Evolutionary conservation across 2,329 filamentous ascomycete genomes (phyloP).

Genomic region (Sarocladium kiliense): DNA sequence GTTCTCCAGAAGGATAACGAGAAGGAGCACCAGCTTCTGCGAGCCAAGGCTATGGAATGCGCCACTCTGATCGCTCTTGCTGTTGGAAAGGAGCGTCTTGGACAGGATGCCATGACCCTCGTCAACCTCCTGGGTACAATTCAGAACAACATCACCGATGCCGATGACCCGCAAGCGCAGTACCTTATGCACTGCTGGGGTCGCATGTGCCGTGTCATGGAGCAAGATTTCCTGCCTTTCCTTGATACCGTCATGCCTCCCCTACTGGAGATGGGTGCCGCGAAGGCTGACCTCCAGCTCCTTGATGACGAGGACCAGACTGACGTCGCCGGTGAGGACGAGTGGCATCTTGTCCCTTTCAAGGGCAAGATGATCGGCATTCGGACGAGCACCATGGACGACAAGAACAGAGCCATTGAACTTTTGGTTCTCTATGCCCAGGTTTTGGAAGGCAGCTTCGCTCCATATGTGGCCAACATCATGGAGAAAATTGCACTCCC

Average conservation of each 20-base stretch:
- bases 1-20: slow-evolving; percentile 86
- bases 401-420: slow-evolving; percentile 99
- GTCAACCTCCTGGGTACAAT: slow-evolving; percentile 85
- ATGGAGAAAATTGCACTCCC: slow-evolving; percentile 96
- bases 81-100: slow-evolving; percentile 89
- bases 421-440: slow-evolving; percentile 96
- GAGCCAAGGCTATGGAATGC: slow-evolving; percentile 98
- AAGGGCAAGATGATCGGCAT: slow-evolving; percentile 99
- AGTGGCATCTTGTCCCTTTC: slow-evolving; percentile 94
- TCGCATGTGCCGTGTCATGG: slow-evolving; percentile 93
- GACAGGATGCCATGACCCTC: slow-evolving; percentile 77
- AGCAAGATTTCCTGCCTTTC: slow-evolving; percentile 86
- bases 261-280: slow-evolving; percentile 81
- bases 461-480: slow-evolving; percentile 84
- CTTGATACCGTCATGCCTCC: slow-evolving; percentile 91
- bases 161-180: slow-evolving; percentile 92
- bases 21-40: slow-evolving; percentile 84
- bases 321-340: slow-evolving; percentile 89
- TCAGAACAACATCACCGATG: slow-evolving; percentile 78
- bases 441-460: slow-evolving; percentile 87
- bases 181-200: slow-evolving; percentile 99
- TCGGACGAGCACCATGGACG: slow-evolving; percentile 91
- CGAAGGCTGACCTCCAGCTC: slow-evolving; percentile 95
- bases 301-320: slow-evolving; percentile 93
- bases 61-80: slow-evolving; percentile 93